Percentiles rank a stretch among this genome's conserved stretches.
These are phyloP conservation scores for Tripidium arundinaceum DNA, from an alignment of 202 grass and related monocot species.

Conservation along the genomic window DNA sequence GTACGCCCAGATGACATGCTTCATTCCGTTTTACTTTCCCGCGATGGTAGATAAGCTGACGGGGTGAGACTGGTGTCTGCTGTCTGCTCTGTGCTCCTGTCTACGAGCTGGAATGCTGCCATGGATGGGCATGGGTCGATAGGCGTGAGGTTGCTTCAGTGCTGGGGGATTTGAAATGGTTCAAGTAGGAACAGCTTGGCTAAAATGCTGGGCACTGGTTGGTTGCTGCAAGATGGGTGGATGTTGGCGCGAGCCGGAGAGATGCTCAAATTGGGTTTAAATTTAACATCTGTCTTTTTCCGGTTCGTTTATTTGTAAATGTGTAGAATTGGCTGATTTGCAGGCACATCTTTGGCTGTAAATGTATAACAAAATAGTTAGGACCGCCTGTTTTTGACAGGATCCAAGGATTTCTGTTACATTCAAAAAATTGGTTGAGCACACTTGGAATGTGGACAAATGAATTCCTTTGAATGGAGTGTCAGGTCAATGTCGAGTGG, in stretches of 20 bases:
- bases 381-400: neutral
- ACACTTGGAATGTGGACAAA: neutral
- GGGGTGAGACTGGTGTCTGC: slow-evolving; percentile 1
- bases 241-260: neutral
- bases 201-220: neutral
- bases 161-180: neutral
- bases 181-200: neutral
- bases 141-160: neutral
- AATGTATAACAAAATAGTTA: slow-evolving; percentile 13
- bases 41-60: slow-evolving; percentile 23
- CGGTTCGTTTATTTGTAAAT: neutral
- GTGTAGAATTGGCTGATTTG: neutral
- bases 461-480: neutral
- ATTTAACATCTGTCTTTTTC: slow-evolving; percentile 10
- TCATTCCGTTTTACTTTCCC: slow-evolving; percentile 31
- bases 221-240: neutral
- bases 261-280: neutral
- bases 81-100: slow-evolving; percentile 12
- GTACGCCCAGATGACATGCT: slow-evolving; percentile 8
- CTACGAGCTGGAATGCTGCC: neutral
- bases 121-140: neutral
- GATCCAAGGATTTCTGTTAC: neutral
- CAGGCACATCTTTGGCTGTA: neutral
- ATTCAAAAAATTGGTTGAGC: neutral
- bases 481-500: neutral